Evolutionary conservation across 2,329 filamentous ascomycete genomes (phyloP).

Genomic region (Ophiostoma australiae): DNA sequence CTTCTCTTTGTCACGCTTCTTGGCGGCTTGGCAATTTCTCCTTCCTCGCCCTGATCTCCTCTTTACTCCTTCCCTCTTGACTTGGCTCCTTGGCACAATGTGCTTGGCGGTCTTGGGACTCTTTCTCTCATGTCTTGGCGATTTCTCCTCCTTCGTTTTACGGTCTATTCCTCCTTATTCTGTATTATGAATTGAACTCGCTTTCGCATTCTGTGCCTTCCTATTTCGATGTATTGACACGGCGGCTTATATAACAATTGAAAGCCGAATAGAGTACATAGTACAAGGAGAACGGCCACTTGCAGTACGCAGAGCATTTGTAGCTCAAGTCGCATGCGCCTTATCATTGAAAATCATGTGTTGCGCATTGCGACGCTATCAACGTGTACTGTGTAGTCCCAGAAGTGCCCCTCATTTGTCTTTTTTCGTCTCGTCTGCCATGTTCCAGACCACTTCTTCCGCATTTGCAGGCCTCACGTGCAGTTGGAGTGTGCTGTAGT

Average conservation of each 20-base stretch:
- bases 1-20: constrained; percentile 9
- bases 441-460: background rate
- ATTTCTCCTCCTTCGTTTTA: background rate
- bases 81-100: background rate
- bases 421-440: background rate
- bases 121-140: background rate
- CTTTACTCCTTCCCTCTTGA: constrained; percentile 1
- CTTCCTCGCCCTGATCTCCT: constrained; percentile 10
- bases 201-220: background rate
- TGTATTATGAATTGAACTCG: background rate
- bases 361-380: constrained; percentile 1
- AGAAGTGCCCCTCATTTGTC: background rate
- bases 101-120: constrained; percentile 13
- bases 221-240: background rate
- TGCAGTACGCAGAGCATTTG: background rate
- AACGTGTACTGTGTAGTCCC: background rate
- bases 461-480: background rate
- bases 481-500: background rate
- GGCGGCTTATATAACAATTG: background rate
- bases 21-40: constrained; percentile 14
- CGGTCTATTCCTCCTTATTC: background rate
- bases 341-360: background rate
- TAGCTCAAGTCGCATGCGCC: background rate
- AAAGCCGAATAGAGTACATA: too few species aligned
- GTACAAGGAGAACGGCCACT: background rate